Percentiles rank a stretch among this genome's conserved stretches.
Evolutionary conservation across 768 basidiomycete genomes (phyloP).

Genomic region (Suillus subalutaceus): DNA sequence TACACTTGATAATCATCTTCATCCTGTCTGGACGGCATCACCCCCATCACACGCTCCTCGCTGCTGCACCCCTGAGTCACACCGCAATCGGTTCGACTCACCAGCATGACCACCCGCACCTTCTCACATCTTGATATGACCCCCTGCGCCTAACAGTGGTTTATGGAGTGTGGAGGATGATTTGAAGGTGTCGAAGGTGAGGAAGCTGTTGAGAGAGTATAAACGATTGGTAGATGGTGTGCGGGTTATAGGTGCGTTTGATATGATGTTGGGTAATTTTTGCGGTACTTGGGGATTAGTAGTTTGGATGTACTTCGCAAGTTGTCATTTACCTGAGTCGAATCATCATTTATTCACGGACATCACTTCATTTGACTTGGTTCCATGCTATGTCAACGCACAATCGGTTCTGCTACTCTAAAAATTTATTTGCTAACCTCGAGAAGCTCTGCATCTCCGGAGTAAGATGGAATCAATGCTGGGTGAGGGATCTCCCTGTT

Average conservation of each 20-base stretch:
- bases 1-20: neutral
- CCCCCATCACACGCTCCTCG: slow-evolving; percentile 45
- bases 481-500: neutral
- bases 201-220: slow-evolving; percentile 78
- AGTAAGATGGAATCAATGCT: neutral
- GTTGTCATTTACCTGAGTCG: neutral
- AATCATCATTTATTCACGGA: neutral
- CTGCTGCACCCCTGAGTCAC: slow-evolving; percentile 30
- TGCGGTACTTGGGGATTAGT: neutral
- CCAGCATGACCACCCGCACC: slow-evolving; percentile 42
- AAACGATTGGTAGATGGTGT: slow-evolving; percentile 73
- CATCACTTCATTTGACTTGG: neutral
- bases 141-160: slow-evolving; percentile 69
- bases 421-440: neutral
- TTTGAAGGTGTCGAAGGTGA: slow-evolving; percentile 78
- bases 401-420: neutral
- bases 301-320: neutral
- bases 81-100: slow-evolving; percentile 34
- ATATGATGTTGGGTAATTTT: slow-evolving; percentile 13
- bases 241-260: slow-evolving; percentile 50
- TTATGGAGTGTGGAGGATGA: slow-evolving; percentile 80
- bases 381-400: neutral
- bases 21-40: slow-evolving; percentile 27
- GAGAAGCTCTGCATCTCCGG: neutral
- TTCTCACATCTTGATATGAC: slow-evolving; percentile 42